phyloP scores from a whole-genome alignment of 345 rosid species.

The Melaleuca quinquenervia region DNA sequence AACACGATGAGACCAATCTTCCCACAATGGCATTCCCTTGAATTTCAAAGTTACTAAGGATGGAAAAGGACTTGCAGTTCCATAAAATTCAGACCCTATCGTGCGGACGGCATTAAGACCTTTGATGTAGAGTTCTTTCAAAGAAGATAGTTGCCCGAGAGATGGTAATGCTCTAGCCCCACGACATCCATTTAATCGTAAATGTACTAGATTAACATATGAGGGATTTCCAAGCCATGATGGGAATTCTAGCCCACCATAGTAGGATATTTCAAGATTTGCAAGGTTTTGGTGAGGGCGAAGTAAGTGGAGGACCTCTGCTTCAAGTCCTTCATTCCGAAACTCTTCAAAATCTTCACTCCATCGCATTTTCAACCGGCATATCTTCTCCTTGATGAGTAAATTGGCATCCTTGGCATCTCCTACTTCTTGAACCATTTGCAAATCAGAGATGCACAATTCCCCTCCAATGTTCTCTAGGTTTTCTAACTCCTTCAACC shows the following conservation, averaged over 20 bases:
- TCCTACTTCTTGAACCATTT: background rate
- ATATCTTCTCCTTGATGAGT: background rate
- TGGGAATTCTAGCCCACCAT: background rate
- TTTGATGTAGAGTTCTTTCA: background rate
- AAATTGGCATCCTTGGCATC: background rate
- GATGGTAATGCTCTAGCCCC: conserved; percentile 6
- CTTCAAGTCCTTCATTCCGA: too few relatives aligned
- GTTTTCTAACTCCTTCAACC: background rate
- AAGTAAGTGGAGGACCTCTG: too few relatives aligned
- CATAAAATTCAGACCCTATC: too few relatives aligned
- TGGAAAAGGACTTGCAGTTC: background rate
- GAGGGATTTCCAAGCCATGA: background rate
- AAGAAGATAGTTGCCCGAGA: conserved; percentile 7
- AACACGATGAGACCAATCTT: background rate
- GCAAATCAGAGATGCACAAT: background rate
- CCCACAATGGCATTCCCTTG: background rate
- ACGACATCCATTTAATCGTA: background rate
- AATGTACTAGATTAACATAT: background rate
- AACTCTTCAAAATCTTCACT: background rate
- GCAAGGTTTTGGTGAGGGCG: background rate
- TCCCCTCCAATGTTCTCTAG: background rate
- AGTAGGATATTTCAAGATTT: background rate
- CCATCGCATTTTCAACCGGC: background rate
- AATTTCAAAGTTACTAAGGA: background rate
- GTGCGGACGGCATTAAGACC: background rate